Base-by-base conservation (phyloP, 768 basidiomycete genomes). In the Russula lepida region DNA sequence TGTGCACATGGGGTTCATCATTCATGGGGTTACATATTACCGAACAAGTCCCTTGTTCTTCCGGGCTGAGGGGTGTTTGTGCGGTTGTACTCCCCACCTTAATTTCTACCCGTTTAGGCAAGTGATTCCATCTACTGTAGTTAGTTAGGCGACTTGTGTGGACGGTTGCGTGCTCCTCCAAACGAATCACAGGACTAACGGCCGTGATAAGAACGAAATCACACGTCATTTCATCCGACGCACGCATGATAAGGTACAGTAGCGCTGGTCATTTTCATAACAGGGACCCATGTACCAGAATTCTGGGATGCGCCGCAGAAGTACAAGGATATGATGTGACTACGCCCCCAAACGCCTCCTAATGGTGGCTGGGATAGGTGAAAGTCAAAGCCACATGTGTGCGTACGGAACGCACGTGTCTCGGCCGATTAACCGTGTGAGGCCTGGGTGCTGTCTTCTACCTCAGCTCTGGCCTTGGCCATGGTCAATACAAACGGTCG, bases 191-290 rank as follows among this genome's bases (percentile, higher is more conserved):
- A 44, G 43, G 43, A 19, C 2, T 17, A n/a, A n/a, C 11, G 43
- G 21, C n/a, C 21, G 43, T 11, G 43, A 9, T 44, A 44, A n/a
- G 43, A 44, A 43, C n/a, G n/a, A 21, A n/a, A 44, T 44, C 43
- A 44, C 43, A 44, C 43, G 43, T 44, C 43, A 44, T 44, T 12
- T 35, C 21, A 44, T 44, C 43, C 12, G 35, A 37, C 15, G 35
- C 15, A 44, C 21, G 43, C 43, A 23, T 44, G 43, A 44, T 44
- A 44, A 21, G 41, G 43, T 21, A 44, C 11, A 21, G 8, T n/a
- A 21, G 46, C 46, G 46, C 23, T 8, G 15, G 23, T 41, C 43
- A 51, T 61, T 51, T 37, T 55, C 33, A 56, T 51, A 56, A 61
- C 32, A 19, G 60, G 60, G 13, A 25, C 46, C 21, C 25, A 48